Conservation (phyloP, 345 rosid genomes). For the Physaria fendleri region DNA sequence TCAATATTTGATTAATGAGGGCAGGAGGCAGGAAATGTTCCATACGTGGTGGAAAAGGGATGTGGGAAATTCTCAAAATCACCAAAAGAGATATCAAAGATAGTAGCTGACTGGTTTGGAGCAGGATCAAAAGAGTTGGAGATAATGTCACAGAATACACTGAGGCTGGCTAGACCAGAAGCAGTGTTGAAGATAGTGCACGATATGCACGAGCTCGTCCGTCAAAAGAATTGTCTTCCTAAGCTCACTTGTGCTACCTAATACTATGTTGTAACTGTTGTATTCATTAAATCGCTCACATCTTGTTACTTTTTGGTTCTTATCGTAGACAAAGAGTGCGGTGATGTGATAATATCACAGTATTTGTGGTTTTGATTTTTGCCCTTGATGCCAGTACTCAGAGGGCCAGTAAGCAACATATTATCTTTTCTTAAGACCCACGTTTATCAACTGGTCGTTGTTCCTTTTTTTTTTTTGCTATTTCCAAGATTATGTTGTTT, state of each 20-base stretch:
- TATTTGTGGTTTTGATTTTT: too few species aligned
- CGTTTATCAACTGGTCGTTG: too few species aligned
- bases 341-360: not conserved
- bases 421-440: too few species aligned
- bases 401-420: too few species aligned
- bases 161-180: conserved; percentile 86
- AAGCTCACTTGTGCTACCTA: conserved; percentile 48
- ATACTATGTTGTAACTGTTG: conserved; percentile 11
- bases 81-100: conserved; percentile 77
- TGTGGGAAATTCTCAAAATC: conserved; percentile 86
- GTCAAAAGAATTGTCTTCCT: conserved; percentile 58
- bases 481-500: too few species aligned
- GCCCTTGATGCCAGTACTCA: too few species aligned
- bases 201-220: conserved; percentile 84
- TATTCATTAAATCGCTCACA: conserved; percentile 4
- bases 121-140: conserved; percentile 64
- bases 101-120: conserved; percentile 86
- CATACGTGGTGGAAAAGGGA: conserved; percentile 86
- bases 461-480: too few species aligned
- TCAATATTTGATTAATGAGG: not conserved
- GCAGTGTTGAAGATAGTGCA: conserved; percentile 94
- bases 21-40: conserved; percentile 98
- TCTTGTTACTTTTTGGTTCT: not conserved
- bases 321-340: not conserved
- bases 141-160: conserved; percentile 82